Evolutionary conservation across 1,284 basidiomycete genomes (phyloP), one percentile per base, ranked within the genome.

Genomic region (Termitomyces sp.): DNA sequence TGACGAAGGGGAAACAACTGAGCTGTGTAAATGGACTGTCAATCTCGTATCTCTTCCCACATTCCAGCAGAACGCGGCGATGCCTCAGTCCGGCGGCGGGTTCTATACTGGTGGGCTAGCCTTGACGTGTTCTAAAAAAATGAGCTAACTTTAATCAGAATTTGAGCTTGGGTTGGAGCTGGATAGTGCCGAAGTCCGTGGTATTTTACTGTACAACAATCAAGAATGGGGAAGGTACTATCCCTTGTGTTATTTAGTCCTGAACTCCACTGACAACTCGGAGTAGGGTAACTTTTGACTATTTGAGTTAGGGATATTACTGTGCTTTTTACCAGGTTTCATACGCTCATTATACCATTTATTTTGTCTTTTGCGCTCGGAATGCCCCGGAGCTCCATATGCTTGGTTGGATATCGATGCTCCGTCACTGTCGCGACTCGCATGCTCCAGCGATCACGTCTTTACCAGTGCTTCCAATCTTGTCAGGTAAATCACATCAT

Each of bases 11-110:
- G 86, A 86, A 62, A 84, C 81, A 11, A 72, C 66, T 46, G 88
- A 90, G 63, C 71, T 92, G 49, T 92, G 90, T 72, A 85, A 88
- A 69, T 92, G 90, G 90, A 88, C 84, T 6, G 88, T 91, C 40
- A 86, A 92, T 67, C 74, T 92, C 47, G 79, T 81, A 41, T 78
- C 83, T 24, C 68, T 92, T 53, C 88, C 88, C 28, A 83, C 81
- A 40, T 92, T 90, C 73, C 81, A 80, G 64, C 80, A 82, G 57
- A 83, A 84, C 58, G 82, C 84, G 41, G 71, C 68, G 21, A 62
- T 72, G 50, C 73, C 80, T 19, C 72, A 76, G 43, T 65, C 71
- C 37, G 72, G 76, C 6, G 16, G 40, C 49, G 84, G 88, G 13
- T 92, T 91, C 69, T 91, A 89, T 62, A 91, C 88, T 45, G 87